These are phyloP conservation scores for Malus hybrid DNA, from an alignment of 331 rosid genomes.

Conservation along the genomic window DNA sequence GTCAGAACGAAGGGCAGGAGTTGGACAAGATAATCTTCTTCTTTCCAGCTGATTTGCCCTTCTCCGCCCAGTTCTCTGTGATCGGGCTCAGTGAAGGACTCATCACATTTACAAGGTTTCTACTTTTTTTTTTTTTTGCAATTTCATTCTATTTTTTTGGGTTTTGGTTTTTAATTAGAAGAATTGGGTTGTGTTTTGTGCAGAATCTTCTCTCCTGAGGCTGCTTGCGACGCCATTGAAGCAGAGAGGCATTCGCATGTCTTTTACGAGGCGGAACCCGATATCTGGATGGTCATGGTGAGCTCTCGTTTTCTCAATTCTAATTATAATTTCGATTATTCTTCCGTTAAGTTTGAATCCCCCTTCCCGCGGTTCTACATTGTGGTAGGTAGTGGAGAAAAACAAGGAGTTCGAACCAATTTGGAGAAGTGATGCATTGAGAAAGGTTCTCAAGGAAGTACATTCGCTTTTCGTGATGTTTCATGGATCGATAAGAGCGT, in stretches of 20 bases:
- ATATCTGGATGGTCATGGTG: constrained; percentile 95
- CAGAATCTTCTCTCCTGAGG: constrained; percentile 91
- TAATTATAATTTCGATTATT: not conserved
- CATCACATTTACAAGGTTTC: constrained; percentile 84
- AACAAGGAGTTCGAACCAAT: constrained; percentile 65
- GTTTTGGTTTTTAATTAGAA: not conserved
- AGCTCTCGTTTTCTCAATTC: not conserved
- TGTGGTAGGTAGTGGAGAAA: constrained; percentile 78
- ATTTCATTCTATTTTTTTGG: not conserved
- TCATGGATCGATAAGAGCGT: constrained; percentile 71
- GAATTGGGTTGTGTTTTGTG: not conserved
- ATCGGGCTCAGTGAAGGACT: constrained; percentile 97
- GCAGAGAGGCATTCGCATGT: constrained; percentile 83
- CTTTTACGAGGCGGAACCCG: constrained; percentile 76
- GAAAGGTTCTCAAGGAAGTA: constrained; percentile 76
- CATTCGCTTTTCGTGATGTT: constrained; percentile 85
- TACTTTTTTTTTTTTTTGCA: not conserved
- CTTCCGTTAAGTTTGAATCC: not conserved
- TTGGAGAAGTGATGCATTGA: constrained; percentile 76
- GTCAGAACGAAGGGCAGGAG: constrained; percentile 94
- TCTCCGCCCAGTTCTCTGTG: constrained; percentile 76
- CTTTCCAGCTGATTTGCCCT: constrained; percentile 77
- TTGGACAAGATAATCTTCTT: constrained; percentile 88
- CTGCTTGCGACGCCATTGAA: constrained; percentile 81
- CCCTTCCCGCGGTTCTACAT: not conserved